Evolutionary conservation across 75 land plant genomes (phyloP).

Genomic region (Sequoiadendron giganteum): DNA sequence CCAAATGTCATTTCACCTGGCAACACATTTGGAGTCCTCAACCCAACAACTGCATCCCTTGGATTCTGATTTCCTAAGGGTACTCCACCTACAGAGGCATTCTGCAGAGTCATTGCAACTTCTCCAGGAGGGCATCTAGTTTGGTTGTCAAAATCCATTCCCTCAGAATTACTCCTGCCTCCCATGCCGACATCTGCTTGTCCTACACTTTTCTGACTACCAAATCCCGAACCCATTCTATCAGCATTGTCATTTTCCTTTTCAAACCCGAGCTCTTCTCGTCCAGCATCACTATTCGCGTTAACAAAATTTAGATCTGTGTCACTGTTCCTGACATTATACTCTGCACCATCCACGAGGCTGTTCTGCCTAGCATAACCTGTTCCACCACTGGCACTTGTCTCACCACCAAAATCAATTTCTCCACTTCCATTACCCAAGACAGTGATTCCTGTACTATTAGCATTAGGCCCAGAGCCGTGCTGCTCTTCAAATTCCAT

Average conservation of each 20-base stretch:
- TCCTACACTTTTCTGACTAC: not conserved
- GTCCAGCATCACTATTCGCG: not conserved
- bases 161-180: not conserved
- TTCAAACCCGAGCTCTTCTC: not conserved
- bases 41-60: constrained; percentile 1
- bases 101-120: not conserved
- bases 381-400: not conserved
- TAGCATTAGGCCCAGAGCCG: not conserved
- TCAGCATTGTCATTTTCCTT: not conserved
- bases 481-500: constrained; percentile 9
- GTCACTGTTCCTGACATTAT: not conserved
- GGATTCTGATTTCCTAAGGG: not conserved
- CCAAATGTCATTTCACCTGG: constrained; percentile 13
- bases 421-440: constrained; percentile 5
- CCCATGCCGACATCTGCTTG: not conserved
- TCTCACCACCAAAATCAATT: constrained; percentile 4
- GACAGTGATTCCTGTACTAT: constrained; percentile 4
- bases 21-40: not conserved
- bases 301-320: not conserved
- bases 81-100: not conserved
- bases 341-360: constrained; percentile 10
- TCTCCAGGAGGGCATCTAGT: not conserved
- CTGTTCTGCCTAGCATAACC: constrained; percentile 2
- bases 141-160: constrained; percentile 2
- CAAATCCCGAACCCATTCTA: not conserved